These are phyloP conservation scores for Hymenoscyphus fraxineus DNA, from an alignment of 2,329 filamentous ascomycete species.

Conservation along the genomic window DNA sequence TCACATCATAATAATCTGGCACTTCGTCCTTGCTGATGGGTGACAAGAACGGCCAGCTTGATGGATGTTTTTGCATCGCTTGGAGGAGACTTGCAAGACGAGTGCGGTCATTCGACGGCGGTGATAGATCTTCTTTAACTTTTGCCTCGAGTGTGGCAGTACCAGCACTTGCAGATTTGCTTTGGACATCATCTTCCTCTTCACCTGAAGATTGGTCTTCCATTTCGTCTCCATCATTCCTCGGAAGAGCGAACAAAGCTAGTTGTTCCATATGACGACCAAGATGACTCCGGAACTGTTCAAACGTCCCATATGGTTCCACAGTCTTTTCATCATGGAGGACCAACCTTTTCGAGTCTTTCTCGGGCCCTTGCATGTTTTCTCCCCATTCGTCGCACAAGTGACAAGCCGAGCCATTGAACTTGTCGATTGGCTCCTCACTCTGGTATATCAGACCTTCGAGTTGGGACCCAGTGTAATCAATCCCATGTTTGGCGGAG, in stretches of 20 bases:
- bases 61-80: slow-evolving; percentile 88
- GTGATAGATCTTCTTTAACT: slow-evolving; percentile 67
- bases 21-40: slow-evolving; percentile 96
- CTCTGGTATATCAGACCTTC: slow-evolving; percentile 26
- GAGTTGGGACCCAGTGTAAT: slow-evolving; percentile 18
- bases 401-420: slow-evolving; percentile 28
- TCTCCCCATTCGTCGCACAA: slow-evolving; percentile 34
- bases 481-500: slow-evolving; percentile 9
- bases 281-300: slow-evolving; percentile 25
- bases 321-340: slow-evolving; percentile 13
- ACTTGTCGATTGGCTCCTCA: slow-evolving; percentile 23
- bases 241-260: slow-evolving; percentile 25
- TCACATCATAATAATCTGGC: slow-evolving; percentile 95
- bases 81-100: slow-evolving; percentile 84
- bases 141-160: neutral
- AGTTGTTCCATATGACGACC: slow-evolving; percentile 29
- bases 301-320: slow-evolving; percentile 19
- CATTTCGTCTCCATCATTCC: neutral
- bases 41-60: slow-evolving; percentile 90
- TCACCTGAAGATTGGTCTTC: slow-evolving; percentile 8
- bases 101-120: slow-evolving; percentile 95
- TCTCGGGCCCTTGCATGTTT: slow-evolving; percentile 12
- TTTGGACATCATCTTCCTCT: neutral
- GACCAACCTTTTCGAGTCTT: slow-evolving; percentile 12
- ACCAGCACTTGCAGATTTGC: neutral